Percentiles rank a stretch among this genome's conserved stretches.
phyloP scores from a whole-genome alignment of 106 monocot genomes.

The Gastrodia elata region DNA sequence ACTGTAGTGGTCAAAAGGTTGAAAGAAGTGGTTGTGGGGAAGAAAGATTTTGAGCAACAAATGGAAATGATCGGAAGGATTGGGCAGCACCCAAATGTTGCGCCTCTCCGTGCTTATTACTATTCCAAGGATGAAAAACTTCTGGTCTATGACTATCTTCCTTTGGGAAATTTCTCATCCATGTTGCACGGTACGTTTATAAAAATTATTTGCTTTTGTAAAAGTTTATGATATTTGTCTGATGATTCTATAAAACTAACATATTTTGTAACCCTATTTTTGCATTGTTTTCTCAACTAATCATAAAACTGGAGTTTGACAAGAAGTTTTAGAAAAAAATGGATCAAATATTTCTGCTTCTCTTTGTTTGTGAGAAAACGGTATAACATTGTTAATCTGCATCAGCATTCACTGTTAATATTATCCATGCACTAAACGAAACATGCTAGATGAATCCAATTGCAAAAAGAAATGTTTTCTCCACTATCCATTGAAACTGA shows the following conservation, averaged over 20 bases:
- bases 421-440: not conserved
- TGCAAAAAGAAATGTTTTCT: not conserved
- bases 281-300: not conserved
- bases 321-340: not conserved
- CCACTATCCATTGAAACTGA: too few relatives aligned
- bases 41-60: constrained; percentile 92
- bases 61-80: constrained; percentile 82
- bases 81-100: constrained; percentile 61
- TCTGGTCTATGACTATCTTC: constrained; percentile 74
- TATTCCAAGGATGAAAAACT: constrained; percentile 98
- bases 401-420: not conserved
- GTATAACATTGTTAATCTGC: not conserved
- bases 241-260: not conserved
- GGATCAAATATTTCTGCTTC: not conserved
- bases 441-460: not conserved
- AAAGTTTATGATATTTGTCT: not conserved
- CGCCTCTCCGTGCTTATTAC: constrained; percentile 87
- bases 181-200: constrained; percentile 67
- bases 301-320: not conserved
- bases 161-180: constrained; percentile 50
- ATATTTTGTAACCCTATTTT: not conserved
- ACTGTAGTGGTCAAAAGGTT: constrained; percentile 91
- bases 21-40: constrained; percentile 78
- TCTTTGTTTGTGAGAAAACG: not conserved
- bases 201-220: not conserved